Conservation (phyloP, 441 rosid genomes). For the Lepidium campestre region DNA sequence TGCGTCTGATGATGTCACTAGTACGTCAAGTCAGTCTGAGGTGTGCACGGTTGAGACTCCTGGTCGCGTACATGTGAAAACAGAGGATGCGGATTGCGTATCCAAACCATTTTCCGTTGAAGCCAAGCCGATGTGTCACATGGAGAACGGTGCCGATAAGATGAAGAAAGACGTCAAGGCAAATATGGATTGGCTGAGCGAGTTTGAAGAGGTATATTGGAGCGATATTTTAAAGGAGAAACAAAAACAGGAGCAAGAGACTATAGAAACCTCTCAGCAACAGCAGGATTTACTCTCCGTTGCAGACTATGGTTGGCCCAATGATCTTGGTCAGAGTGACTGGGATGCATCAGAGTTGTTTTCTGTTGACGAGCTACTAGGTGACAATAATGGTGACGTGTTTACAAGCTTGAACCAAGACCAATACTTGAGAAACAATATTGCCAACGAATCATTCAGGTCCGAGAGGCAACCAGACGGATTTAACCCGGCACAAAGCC, state of each 20-base stretch:
- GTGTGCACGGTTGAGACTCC: constrained; percentile 32
- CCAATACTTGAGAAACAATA: neutral
- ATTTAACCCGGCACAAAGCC: neutral
- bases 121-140: neutral
- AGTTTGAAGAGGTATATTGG: constrained; percentile 13
- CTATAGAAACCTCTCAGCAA: neutral
- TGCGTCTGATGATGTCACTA: constrained; percentile 25
- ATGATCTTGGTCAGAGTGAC: constrained; percentile 3
- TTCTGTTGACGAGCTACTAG: constrained; percentile 48
- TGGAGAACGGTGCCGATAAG: neutral
- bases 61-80: constrained; percentile 10
- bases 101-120: neutral
- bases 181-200: constrained; percentile 3
- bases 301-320: constrained; percentile 24
- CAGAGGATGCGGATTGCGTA: constrained; percentile 29
- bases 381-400: constrained; percentile 21
- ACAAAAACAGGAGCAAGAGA: constrained; percentile 3
- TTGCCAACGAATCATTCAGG: neutral
- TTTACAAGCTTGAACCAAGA: neutral
- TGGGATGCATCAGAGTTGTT: constrained; percentile 41
- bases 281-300: neutral
- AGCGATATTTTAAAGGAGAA: neutral
- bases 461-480: neutral
- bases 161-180: neutral
- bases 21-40: constrained; percentile 41